A percentile compares a stretch with the other conserved stretches of the same genome.
These are phyloP conservation scores for Ceriops decandra DNA, from an alignment of 345 rosid genomes.

Conservation along the genomic window DNA sequence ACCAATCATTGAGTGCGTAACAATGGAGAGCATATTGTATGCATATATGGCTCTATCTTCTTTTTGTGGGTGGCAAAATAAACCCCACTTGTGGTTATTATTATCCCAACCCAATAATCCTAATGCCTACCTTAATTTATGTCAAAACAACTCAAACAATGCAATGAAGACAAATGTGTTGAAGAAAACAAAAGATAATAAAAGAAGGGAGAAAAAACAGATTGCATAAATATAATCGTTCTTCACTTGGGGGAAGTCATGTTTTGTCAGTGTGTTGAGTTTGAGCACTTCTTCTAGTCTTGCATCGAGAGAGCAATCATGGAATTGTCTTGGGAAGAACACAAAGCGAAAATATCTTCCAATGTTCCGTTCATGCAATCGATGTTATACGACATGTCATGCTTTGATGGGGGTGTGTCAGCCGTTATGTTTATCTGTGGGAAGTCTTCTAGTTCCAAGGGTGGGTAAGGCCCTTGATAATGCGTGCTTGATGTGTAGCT, in stretches of 20 bases:
- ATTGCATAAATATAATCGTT: not conserved
- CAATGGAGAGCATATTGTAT: no score
- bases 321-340: slow-evolving; percentile 34
- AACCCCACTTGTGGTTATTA: slow-evolving; percentile 10
- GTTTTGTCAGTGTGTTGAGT: not conserved
- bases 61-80: slow-evolving; percentile 20
- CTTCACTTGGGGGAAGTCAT: not conserved
- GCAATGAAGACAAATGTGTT: slow-evolving; percentile 3
- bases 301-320: slow-evolving; percentile 22
- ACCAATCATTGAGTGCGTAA: not conserved
- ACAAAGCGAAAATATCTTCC: slow-evolving; percentile 42
- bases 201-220: no score
- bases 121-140: slow-evolving; percentile 12
- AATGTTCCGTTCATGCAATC: slow-evolving; percentile 39
- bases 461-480: slow-evolving; percentile 41
- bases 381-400: slow-evolving; percentile 26
- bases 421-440: slow-evolving; percentile 38
- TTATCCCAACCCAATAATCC: slow-evolving; percentile 16
- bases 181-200: no score
- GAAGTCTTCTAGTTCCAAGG: slow-evolving; percentile 48
- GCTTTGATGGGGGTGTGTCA: slow-evolving; percentile 23
- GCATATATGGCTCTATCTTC: not conserved
- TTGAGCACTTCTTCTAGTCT: slow-evolving; percentile 14
- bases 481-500: slow-evolving; percentile 21
- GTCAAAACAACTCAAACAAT: slow-evolving; percentile 16